These are phyloP conservation scores for Aspergillus aculeatus DNA, from an alignment of 2,329 filamentous ascomycete species.

Conservation along the genomic window DNA sequence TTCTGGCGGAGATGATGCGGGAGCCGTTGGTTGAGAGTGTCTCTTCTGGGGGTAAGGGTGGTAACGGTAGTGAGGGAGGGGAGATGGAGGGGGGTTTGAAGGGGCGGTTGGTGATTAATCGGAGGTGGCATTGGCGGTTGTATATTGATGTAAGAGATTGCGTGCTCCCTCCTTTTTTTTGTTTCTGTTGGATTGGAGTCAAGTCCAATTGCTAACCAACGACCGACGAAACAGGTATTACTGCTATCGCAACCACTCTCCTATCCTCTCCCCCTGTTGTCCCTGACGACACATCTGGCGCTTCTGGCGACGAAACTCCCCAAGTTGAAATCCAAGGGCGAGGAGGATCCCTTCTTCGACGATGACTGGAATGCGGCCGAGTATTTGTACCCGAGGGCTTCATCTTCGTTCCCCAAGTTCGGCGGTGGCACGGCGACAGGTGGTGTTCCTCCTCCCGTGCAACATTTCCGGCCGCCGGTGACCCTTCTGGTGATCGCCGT, in stretches of 20 bases:
- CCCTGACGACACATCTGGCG: constrained; percentile 88
- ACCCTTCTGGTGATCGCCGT: constrained; percentile 88
- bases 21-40: constrained; percentile 69
- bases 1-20: constrained; percentile 80
- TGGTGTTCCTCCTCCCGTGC: constrained; percentile 23
- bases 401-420: constrained; percentile 5
- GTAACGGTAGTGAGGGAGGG: constrained; percentile 70
- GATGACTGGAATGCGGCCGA: constrained; percentile 91
- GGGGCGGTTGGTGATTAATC: constrained; percentile 79
- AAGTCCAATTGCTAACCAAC: not conserved
- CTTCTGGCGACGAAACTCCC: constrained; percentile 85
- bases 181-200: not conserved
- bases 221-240: constrained; percentile 62
- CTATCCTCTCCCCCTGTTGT: constrained; percentile 89
- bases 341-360: constrained; percentile 96
- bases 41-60: constrained; percentile 58
- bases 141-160: constrained; percentile 73
- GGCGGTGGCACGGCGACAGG: constrained; percentile 4
- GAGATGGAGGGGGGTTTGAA: constrained; percentile 66
- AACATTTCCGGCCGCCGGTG: constrained; percentile 67
- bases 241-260: constrained; percentile 90
- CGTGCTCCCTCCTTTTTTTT: constrained; percentile 31
- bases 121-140: constrained; percentile 91
- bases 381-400: constrained; percentile 67
- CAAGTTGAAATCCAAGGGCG: constrained; percentile 77